Evolutionary conservation across 257 asterid genomes (phyloP).

Genomic region (Solanum infundibuliforme): DNA sequence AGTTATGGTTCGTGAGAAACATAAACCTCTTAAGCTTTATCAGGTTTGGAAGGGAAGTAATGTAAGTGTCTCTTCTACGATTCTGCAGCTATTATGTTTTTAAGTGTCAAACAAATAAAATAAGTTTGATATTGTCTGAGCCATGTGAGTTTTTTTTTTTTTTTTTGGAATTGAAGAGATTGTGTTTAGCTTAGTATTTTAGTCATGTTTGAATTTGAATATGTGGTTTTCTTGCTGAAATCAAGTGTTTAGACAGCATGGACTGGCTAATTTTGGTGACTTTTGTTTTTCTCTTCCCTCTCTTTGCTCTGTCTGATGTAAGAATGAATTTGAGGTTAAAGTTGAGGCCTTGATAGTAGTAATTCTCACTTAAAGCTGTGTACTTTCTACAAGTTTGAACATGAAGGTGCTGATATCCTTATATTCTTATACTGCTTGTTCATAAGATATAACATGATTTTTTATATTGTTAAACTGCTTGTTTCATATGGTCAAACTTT

Average conservation of each 20-base stretch:
- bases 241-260: background rate
- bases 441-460: background rate
- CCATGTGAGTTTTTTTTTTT: background rate
- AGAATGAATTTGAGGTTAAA: background rate
- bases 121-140: background rate
- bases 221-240: background rate
- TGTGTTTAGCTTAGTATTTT: background rate
- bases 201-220: background rate
- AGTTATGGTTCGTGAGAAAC: constrained; percentile 39
- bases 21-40: constrained; percentile 47
- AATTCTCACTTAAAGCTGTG: background rate
- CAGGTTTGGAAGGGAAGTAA: constrained; percentile 81
- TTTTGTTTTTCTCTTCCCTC: background rate
- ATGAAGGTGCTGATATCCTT: background rate
- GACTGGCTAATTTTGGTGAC: background rate
- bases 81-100: background rate
- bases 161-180: background rate
- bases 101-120: background rate
- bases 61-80: constrained; percentile 25
- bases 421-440: background rate
- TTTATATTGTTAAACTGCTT: background rate
- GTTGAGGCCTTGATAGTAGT: background rate
- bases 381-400: background rate
- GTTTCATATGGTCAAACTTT: background rate
- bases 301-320: background rate